These are phyloP conservation scores for Candida suzukii DNA, from an alignment of 805 yeast genomes.

Conservation along the genomic window DNA sequence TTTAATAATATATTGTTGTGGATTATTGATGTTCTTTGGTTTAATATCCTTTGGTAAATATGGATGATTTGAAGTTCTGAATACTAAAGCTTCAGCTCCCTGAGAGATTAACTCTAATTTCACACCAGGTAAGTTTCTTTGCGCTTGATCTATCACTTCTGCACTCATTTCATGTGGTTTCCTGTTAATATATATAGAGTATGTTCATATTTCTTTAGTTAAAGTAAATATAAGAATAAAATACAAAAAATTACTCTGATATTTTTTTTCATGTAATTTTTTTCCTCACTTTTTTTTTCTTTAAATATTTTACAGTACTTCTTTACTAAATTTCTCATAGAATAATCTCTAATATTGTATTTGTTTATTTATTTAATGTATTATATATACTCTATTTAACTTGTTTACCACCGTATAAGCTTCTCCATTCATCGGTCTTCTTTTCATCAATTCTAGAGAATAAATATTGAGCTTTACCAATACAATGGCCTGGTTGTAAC, in stretches of 20 bases:
- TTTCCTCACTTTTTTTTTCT: too few relatives aligned
- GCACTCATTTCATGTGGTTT: conserved; percentile 40
- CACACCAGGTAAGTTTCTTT: conserved; percentile 37
- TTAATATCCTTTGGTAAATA: conserved; percentile 34
- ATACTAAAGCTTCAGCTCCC: conserved; percentile 89
- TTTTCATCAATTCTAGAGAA: conserved; percentile 89
- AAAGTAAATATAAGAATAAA: too few relatives aligned
- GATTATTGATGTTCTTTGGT: conserved; percentile 22
- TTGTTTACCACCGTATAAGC: conserved; percentile 77
- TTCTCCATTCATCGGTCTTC: conserved; percentile 82
- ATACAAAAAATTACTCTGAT: too few relatives aligned
- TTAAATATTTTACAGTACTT: too few relatives aligned
- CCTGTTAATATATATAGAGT: too few relatives aligned
- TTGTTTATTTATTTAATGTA: too few relatives aligned
- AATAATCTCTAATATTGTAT: too few relatives aligned
- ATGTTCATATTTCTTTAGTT: too few relatives aligned
- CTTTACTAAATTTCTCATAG: too few relatives aligned
- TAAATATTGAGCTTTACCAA: conserved; percentile 86
- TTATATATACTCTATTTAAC: too few relatives aligned
- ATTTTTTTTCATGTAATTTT: too few relatives aligned
- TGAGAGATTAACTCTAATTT: conserved; percentile 60
- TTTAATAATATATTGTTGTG: conserved; percentile 54
- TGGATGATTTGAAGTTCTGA: conserved; percentile 58
- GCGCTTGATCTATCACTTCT: conserved; percentile 36
- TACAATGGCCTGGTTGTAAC: conserved; percentile 74